Percentiles rank a stretch among this genome's conserved stretches.
phyloP scores from a whole-genome alignment of 108 stramenopile genomes.

The Licmophora abbreviata region DNA sequence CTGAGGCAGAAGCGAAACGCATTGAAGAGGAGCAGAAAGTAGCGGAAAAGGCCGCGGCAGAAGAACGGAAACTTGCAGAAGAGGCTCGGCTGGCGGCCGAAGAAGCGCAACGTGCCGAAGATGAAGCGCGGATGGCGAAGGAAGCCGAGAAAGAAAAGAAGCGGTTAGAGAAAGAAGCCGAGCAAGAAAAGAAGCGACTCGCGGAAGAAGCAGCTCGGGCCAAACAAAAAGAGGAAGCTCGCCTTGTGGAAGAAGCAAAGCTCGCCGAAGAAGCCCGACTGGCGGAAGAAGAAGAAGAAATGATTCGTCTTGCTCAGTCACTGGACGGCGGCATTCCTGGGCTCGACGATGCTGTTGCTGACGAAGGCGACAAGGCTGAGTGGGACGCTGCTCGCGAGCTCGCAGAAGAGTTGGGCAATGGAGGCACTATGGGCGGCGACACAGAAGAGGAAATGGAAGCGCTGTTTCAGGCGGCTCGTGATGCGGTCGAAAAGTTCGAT shows the following conservation, averaged over 20 bases:
- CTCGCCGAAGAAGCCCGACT: conserved; percentile 8
- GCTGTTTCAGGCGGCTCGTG: conserved; percentile 29
- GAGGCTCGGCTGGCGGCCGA: no score
- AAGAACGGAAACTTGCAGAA: no score
- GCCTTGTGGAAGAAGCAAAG: conserved; percentile 1
- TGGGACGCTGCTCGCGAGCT: conserved; percentile 10
- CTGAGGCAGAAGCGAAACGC: conserved; percentile 3
- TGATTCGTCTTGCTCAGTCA: background rate
- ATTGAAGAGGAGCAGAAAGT: no score
- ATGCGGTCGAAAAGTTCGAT: conserved; percentile 23
- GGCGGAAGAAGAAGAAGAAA: conserved; percentile 6
- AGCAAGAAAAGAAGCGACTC: conserved; percentile 3
- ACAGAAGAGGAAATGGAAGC: conserved; percentile 31
- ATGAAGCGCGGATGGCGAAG: background rate
- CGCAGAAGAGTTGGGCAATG: conserved; percentile 12
- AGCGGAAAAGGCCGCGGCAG: background rate
- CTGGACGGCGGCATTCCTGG: background rate
- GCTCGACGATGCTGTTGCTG: background rate
- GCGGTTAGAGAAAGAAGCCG: conserved; percentile 8
- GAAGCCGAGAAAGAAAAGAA: background rate
- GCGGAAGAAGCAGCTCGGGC: conserved; percentile 10
- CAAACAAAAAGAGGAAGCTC: conserved; percentile 4
- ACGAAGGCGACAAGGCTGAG: conserved; percentile 3
- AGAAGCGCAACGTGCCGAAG: no score
- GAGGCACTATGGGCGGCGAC: background rate